Percentiles rank a stretch among this genome's conserved stretches.
Conservation (phyloP, 495 filamentous ascomycete species). For the Lasiosphaeris hirsuta region DNA sequence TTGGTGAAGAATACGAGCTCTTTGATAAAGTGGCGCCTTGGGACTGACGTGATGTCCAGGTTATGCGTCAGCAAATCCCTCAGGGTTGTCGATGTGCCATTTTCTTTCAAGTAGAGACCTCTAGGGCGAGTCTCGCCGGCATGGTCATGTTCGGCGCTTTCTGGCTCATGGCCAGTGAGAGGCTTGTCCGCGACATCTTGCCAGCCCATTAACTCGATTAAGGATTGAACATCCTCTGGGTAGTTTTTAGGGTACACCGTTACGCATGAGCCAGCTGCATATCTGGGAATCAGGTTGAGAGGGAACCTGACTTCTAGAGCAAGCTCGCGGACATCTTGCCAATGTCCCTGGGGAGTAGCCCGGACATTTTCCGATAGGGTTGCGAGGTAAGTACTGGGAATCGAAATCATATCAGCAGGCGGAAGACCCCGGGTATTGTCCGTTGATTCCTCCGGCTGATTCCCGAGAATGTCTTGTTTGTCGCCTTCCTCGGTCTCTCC, state of each 20-base stretch:
- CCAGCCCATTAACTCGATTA: constrained; percentile 80
- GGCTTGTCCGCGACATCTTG: constrained; percentile 59
- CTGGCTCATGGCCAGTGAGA: constrained; percentile 2
- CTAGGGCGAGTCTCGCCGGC: neutral
- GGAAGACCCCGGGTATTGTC: constrained; percentile 22
- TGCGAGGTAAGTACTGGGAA: constrained; percentile 48
- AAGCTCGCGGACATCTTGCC: constrained; percentile 92
- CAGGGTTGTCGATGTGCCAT: constrained; percentile 48
- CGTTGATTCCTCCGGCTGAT: constrained; percentile 31
- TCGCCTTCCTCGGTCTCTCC: constrained; percentile 8
- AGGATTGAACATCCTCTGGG: constrained; percentile 65
- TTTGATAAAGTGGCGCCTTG: constrained; percentile 80
- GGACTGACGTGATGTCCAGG: constrained; percentile 84
- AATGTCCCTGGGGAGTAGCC: constrained; percentile 72
- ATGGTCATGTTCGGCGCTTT: neutral
- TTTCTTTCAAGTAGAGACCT: constrained; percentile 3
- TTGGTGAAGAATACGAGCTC: constrained; percentile 67
- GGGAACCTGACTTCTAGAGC: constrained; percentile 44
- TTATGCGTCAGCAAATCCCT: constrained; percentile 74
- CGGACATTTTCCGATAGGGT: constrained; percentile 58
- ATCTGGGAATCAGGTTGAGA: constrained; percentile 18
- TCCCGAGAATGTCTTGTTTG: constrained; percentile 32
- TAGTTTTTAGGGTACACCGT: constrained; percentile 86
- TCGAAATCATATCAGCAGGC: constrained; percentile 48
- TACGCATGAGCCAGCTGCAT: constrained; percentile 70